A percentile compares a stretch with the other conserved stretches of the same genome.
phyloP scores from a whole-genome alignment of 2,329 filamentous ascomycete genomes.

The Botrytis byssoidea region DNA sequence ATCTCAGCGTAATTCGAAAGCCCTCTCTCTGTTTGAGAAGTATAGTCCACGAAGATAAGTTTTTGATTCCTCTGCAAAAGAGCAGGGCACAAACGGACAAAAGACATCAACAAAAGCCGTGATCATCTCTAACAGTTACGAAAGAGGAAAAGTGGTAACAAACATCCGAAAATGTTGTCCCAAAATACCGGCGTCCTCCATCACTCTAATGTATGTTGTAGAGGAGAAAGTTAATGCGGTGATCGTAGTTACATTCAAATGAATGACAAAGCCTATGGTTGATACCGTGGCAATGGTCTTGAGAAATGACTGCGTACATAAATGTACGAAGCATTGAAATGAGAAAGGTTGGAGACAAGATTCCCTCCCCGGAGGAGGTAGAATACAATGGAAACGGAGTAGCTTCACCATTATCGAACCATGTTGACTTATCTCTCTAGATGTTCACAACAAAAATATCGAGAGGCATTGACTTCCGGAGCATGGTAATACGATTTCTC shows the following conservation, averaged over 20 bases:
- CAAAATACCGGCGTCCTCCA: slow-evolving; percentile 39
- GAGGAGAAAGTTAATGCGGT: slow-evolving; percentile 66
- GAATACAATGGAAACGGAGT: slow-evolving; percentile 44
- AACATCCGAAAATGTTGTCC: slow-evolving; percentile 32
- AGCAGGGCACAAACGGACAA: slow-evolving; percentile 81
- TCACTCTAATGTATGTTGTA: slow-evolving; percentile 35
- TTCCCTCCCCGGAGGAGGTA: slow-evolving; percentile 35
- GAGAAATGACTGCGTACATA: slow-evolving; percentile 41
- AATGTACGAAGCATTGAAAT: slow-evolving; percentile 34
- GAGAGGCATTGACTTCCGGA: slow-evolving; percentile 32
- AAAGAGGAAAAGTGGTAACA: slow-evolving; percentile 28
- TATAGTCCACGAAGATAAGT: slow-evolving; percentile 87
- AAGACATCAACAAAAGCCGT: slow-evolving; percentile 95
- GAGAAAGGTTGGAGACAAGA: slow-evolving; percentile 47
- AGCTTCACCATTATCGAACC: slow-evolving; percentile 42
- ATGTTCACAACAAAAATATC: slow-evolving; percentile 24
- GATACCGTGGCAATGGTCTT: slow-evolving; percentile 53
- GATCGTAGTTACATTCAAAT: slow-evolving; percentile 52
- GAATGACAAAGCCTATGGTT: slow-evolving; percentile 49
- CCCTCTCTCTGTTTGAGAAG: slow-evolving; percentile 72
- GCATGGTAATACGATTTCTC: slow-evolving; percentile 37
- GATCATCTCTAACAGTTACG: slow-evolving; percentile 53
- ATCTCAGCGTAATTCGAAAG: slow-evolving; percentile 37
- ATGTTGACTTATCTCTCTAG: slow-evolving; percentile 35
- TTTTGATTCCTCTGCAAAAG: slow-evolving; percentile 81